Evolutionary conservation across 2,329 filamentous ascomycete genomes (phyloP), one percentile per base, ranked within the genome.

Genomic region (Waltergamsia citrina): DNA sequence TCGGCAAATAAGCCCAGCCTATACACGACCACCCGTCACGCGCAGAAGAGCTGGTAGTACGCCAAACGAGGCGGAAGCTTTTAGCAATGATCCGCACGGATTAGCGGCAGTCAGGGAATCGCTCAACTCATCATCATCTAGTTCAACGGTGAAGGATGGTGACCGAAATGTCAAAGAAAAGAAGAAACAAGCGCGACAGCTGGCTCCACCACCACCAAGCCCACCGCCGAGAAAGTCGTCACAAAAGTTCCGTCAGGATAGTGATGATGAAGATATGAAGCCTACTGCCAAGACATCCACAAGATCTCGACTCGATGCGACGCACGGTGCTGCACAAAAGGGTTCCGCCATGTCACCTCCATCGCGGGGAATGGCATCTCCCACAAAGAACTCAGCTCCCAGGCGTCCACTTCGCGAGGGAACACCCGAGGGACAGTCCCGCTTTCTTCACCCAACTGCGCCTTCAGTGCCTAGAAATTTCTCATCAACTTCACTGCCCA

Each of bases 101-200:
- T 63, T 86, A 24, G 68, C 78, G 23, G 69, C 74, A 6, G 74
- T 85, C 6, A 69, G 78, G 35, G 82, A 87, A 49, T 80, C 80
- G 2, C 61, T 77, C 5, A 81, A 71, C 16, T 86, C 81, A 2
- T 85, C 81, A 0, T 85, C 81, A 0, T 84, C 80, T 5, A 74
- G 71, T 39, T 84, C 80, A 6, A 84, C 78, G 3, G 70, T 83
- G 7, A 69, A 75, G 22, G 69, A 62, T 12, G 67, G 63, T 17
- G 65, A 65, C 10, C 64, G 53, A 40, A 47, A 41, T 15, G 40
- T 38, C 15, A 66, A 54, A 41, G 63, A 53, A 15, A 65, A 61
- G 38, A 67, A 60, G 45, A 61, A 59, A 36, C 56, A 38, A 5
- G 37, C 56, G 32, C 66, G 62, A 45, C 52, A 54, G 15, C 47